These are phyloP conservation scores for Pichia sp. DNA, from an alignment of 1,139 yeast species.

Conservation along the genomic window DNA sequence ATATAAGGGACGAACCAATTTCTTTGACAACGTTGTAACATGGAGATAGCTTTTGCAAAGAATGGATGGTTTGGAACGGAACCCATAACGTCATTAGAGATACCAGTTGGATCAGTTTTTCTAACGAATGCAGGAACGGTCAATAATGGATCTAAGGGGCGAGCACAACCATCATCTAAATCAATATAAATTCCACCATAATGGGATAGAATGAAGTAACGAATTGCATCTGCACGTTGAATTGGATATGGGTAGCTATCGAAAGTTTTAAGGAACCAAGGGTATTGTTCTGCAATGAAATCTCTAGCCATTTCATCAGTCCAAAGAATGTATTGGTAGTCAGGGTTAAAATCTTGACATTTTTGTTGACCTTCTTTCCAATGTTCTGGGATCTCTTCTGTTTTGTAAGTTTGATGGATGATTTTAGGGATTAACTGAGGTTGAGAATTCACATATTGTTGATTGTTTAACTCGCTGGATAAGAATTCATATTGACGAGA, in stretches of 20 bases:
- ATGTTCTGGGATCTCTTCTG: conserved; percentile 63
- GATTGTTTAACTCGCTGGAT: conserved; percentile 45
- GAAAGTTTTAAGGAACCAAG: conserved; percentile 81
- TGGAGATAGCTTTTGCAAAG: conserved; percentile 62
- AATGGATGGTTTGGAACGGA: conserved; percentile 83
- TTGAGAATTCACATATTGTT: conserved; percentile 26
- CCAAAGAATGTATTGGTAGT: conserved; percentile 84
- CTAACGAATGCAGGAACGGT: conserved; percentile 81
- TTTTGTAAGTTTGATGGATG: conserved; percentile 89
- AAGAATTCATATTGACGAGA: conserved; percentile 56
- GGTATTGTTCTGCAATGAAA: conserved; percentile 68
- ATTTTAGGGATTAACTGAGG: conserved; percentile 73
- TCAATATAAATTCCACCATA: conserved; percentile 91
- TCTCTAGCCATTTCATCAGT: conserved; percentile 79
- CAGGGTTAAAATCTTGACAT: conserved; percentile 75
- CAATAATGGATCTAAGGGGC: conserved; percentile 71
- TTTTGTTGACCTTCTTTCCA: conserved; percentile 77
- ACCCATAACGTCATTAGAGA: conserved; percentile 92
- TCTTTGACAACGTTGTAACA: conserved; percentile 53
- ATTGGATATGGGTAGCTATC: conserved; percentile 75
- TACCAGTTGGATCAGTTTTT: conserved; percentile 85
- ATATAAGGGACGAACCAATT: conserved; percentile 82
- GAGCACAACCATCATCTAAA: conserved; percentile 80
- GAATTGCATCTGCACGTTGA: conserved; percentile 86
- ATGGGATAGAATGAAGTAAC: conserved; percentile 76